A percentile compares a stretch with the other conserved stretches of the same genome.
Conservation (phyloP, 768 basidiomycete species). For the Mycena haematopus region DNA sequence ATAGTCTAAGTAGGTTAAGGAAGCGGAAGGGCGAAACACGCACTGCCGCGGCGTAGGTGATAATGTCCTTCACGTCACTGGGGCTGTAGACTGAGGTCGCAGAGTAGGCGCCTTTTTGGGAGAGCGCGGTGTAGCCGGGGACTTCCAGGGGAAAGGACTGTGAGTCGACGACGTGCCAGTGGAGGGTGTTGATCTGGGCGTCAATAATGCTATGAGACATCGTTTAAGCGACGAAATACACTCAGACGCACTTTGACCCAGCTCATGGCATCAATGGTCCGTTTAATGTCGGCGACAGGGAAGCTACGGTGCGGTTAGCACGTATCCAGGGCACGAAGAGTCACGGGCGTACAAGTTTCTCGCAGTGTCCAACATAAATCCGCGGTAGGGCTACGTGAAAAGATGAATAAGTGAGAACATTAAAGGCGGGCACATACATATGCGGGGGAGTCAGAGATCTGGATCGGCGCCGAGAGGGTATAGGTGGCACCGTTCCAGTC, state of each 20-base stretch:
- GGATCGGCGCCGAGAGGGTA: constrained; percentile 44
- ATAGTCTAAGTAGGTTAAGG: neutral
- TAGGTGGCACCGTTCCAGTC: constrained; percentile 41
- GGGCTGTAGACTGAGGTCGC: constrained; percentile 56
- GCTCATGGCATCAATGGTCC: constrained; percentile 59
- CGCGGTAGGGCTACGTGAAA: constrained; percentile 51
- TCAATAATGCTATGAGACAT: neutral
- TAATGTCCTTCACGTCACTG: constrained; percentile 62
- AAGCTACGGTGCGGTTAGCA: constrained; percentile 32
- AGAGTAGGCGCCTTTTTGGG: constrained; percentile 73
- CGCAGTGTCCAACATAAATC: constrained; percentile 64
- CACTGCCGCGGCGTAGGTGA: constrained; percentile 74
- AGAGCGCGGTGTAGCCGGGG: constrained; percentile 63
- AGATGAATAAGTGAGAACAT: neutral
- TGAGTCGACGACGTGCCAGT: constrained; percentile 87
- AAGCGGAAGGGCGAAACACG: constrained; percentile 35
- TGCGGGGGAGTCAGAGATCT: constrained; percentile 51
- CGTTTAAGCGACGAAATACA: neutral
- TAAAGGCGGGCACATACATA: constrained; percentile 32
- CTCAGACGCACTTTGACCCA: constrained; percentile 47
- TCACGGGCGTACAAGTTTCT: constrained; percentile 46
- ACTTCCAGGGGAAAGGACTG: constrained; percentile 78
- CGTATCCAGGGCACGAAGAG: neutral
- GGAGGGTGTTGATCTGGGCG: constrained; percentile 70
- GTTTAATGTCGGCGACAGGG: constrained; percentile 49